Evolutionary conservation across 768 basidiomycete genomes (phyloP).

Genomic region (Cystobasidium tubakii): DNA sequence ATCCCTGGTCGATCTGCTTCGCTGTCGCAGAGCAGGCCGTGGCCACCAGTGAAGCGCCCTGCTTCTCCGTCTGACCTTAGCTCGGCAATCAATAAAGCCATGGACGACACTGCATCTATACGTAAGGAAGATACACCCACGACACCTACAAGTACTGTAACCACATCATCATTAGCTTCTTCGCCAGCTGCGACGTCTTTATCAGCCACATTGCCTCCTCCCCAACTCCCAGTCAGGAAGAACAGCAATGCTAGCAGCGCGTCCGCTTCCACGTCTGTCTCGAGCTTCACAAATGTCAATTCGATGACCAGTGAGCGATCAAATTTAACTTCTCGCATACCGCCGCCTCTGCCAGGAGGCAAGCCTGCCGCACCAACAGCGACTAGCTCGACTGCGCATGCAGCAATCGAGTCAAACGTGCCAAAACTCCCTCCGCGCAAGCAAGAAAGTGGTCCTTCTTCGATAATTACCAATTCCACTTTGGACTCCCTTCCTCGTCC

Average conservation of each 20-base stretch:
- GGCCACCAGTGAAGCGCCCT: background rate
- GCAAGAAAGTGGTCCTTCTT: background rate
- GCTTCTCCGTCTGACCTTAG: background rate
- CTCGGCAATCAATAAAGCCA: background rate
- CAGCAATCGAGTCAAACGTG: background rate
- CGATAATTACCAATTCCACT: background rate
- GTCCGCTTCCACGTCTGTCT: background rate
- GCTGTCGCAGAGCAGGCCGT: background rate
- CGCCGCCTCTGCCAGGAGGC: background rate
- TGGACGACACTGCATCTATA: background rate
- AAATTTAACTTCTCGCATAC: background rate
- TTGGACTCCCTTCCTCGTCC: background rate
- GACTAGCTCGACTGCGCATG: background rate
- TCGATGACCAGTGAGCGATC: background rate
- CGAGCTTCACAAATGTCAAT: background rate
- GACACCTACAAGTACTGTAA: background rate
- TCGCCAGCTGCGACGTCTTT: background rate
- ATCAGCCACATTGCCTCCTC: background rate
- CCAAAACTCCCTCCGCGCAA: background rate
- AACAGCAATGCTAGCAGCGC: background rate
- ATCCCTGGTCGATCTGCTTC: background rate
- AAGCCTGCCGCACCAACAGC: background rate
- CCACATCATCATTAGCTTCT: background rate
- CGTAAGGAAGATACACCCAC: background rate
- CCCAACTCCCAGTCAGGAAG: background rate